These are phyloP conservation scores for Apiospora kogelbergensis DNA, from an alignment of 2,329 filamentous ascomycete genomes.

Conservation along the genomic window DNA sequence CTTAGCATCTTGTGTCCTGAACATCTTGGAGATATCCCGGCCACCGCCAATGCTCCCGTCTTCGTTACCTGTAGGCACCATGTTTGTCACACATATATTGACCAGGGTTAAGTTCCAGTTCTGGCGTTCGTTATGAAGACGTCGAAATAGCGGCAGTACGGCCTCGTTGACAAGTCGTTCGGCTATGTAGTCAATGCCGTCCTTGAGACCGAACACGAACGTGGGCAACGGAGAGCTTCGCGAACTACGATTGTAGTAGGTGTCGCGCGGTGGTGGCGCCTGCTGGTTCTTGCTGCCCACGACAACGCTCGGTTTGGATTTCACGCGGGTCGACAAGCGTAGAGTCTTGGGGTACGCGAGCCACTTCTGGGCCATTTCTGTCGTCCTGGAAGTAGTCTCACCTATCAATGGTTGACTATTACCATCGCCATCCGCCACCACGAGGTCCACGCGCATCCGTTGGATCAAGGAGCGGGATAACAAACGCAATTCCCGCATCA, in stretches of 20 bases:
- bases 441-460: slow-evolving; percentile 76
- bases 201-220: slow-evolving; percentile 68
- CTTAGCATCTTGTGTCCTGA: slow-evolving; percentile 69
- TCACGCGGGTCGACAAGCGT: slow-evolving; percentile 74
- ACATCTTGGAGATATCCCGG: slow-evolving; percentile 81
- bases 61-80: slow-evolving; percentile 60
- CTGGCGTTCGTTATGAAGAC: slow-evolving; percentile 66
- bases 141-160: slow-evolving; percentile 71
- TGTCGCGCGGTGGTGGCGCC: slow-evolving; percentile 45
- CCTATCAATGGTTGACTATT: slow-evolving; percentile 11
- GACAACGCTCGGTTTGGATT: slow-evolving; percentile 40
- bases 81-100: slow-evolving; percentile 86
- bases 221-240: slow-evolving; percentile 71
- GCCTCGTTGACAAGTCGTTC: slow-evolving; percentile 69
- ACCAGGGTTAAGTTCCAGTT: slow-evolving; percentile 82
- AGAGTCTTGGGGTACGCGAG: slow-evolving; percentile 78
- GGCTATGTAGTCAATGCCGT: slow-evolving; percentile 58
- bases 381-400: slow-evolving; percentile 30
- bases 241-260: slow-evolving; percentile 69
- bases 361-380: slow-evolving; percentile 50
- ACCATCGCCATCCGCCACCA: slow-evolving; percentile 45
- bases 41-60: slow-evolving; percentile 48
- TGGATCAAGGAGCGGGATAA: slow-evolving; percentile 70
- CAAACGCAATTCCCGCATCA: slow-evolving; percentile 66
- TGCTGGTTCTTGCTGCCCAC: slow-evolving; percentile 42